A percentile compares a stretch with the other conserved stretches of the same genome.
Evolutionary conservation across 495 filamentous ascomycete genomes (phyloP).

Genomic region (Collariella sp.): DNA sequence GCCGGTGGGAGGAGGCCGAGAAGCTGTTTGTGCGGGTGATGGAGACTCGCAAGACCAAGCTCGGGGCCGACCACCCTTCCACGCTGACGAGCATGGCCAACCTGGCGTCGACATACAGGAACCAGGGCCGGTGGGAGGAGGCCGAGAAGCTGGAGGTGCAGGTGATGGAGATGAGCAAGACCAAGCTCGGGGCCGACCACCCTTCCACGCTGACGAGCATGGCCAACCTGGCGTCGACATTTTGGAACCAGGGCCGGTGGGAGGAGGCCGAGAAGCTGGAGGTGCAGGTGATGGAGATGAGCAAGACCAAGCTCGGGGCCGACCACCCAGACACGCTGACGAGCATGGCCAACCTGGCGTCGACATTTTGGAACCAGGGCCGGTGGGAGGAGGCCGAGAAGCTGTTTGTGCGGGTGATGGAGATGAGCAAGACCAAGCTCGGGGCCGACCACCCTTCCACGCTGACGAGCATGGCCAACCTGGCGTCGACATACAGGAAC

Average conservation of each 20-base stretch:
- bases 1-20: slow-evolving; percentile 32
- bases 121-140: not conserved
- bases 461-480: slow-evolving; percentile 16
- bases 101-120: slow-evolving; percentile 1
- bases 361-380: not conserved
- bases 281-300: slow-evolving; percentile 1
- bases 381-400: not conserved
- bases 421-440: slow-evolving; percentile 6
- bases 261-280: not conserved
- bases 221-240: slow-evolving; percentile 10
- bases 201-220: slow-evolving; percentile 15
- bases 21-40: slow-evolving; percentile 30
- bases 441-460: slow-evolving; percentile 11
- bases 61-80: not conserved
- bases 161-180: not conserved
- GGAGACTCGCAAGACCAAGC: slow-evolving; percentile 14
- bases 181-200: slow-evolving; percentile 14
- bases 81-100: slow-evolving; percentile 4
- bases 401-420: not conserved
- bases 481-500: slow-evolving; percentile 4
- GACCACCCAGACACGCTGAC: slow-evolving; percentile 9
- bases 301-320: slow-evolving; percentile 9
- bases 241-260: not conserved
- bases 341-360: slow-evolving; percentile 7
- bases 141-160: too few species aligned